Percentiles rank a stretch among this genome's conserved stretches.
These are phyloP conservation scores for Balakata baccata DNA, from an alignment of 345 rosid genomes.

Conservation along the genomic window DNA sequence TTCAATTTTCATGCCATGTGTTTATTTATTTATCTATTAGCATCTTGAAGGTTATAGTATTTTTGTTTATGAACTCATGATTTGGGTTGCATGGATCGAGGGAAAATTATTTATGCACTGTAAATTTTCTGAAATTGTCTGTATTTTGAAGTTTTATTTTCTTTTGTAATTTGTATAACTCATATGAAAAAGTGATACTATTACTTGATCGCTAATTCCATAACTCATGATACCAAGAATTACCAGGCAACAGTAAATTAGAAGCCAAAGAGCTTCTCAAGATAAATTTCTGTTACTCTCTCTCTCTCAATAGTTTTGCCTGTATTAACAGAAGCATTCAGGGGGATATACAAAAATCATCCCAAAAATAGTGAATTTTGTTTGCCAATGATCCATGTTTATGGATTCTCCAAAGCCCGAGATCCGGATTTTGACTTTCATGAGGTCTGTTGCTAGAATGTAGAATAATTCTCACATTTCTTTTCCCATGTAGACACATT, in stretches of 20 bases:
- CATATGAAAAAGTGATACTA: not conserved
- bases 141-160: not conserved
- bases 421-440: slow-evolving; percentile 95
- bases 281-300: not conserved
- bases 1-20: not conserved
- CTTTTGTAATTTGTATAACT: not conserved
- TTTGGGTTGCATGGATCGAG: not conserved
- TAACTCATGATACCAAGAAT: not conserved
- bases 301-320: slow-evolving; percentile 5
- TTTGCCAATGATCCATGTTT: slow-evolving; percentile 74
- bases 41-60: not conserved
- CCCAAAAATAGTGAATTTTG: slow-evolving; percentile 35
- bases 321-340: slow-evolving; percentile 59
- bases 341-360: slow-evolving; percentile 55
- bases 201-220: not conserved
- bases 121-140: not conserved
- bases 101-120: not conserved
- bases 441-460: slow-evolving; percentile 45
- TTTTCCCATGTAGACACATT: not conserved
- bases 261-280: not conserved
- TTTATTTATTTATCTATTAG: not conserved
- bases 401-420: slow-evolving; percentile 87
- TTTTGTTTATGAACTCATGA: not conserved
- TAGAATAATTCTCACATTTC: not conserved
- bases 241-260: not conserved